Conservation (phyloP, 2,329 filamentous ascomycete genomes). For the Sphaerulina vaccinii region DNA sequence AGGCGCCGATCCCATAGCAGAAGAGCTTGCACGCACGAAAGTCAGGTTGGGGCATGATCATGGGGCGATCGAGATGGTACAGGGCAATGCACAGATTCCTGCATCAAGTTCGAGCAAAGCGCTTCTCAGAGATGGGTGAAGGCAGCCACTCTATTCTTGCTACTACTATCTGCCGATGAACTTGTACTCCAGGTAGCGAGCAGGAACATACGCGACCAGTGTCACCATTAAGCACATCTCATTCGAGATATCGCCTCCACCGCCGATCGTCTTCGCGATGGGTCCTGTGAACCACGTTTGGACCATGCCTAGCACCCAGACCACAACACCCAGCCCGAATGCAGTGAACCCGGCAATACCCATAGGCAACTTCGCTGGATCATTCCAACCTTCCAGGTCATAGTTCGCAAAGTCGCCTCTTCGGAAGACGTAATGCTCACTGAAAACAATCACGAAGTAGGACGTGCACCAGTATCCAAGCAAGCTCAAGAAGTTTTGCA, state of each 20-base stretch:
- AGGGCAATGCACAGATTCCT: too few species aligned
- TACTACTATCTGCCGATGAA: conserved; percentile 42
- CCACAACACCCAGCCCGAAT: conserved; percentile 42
- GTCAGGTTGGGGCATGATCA: too few species aligned
- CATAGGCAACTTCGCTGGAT: conserved; percentile 43
- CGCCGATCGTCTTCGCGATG: conserved; percentile 56
- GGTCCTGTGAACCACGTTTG: conserved; percentile 49
- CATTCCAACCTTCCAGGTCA: conserved; percentile 48
- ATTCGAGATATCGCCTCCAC: conserved; percentile 57
- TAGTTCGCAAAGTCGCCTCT: conserved; percentile 43
- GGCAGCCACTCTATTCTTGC: too few species aligned
- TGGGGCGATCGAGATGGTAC: too few species aligned
- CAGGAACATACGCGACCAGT: conserved; percentile 48
- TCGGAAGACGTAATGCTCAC: conserved; percentile 48
- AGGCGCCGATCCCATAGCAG: too few species aligned
- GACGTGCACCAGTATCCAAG: conserved; percentile 50
- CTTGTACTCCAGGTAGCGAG: conserved; percentile 51
- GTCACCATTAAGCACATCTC: conserved; percentile 55
- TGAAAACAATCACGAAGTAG: conserved; percentile 48
- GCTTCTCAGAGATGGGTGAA: too few species aligned
- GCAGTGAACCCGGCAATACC: conserved; percentile 44
- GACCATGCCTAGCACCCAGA: conserved; percentile 57
- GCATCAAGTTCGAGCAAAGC: too few species aligned
- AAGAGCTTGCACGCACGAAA: too few species aligned
- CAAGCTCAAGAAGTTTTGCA: conserved; percentile 48